Evolutionary conservation across 1,284 basidiomycete genomes (phyloP), one percentile per base, ranked within the genome.

Genomic region (Neotropicomus parvogracilis): DNA sequence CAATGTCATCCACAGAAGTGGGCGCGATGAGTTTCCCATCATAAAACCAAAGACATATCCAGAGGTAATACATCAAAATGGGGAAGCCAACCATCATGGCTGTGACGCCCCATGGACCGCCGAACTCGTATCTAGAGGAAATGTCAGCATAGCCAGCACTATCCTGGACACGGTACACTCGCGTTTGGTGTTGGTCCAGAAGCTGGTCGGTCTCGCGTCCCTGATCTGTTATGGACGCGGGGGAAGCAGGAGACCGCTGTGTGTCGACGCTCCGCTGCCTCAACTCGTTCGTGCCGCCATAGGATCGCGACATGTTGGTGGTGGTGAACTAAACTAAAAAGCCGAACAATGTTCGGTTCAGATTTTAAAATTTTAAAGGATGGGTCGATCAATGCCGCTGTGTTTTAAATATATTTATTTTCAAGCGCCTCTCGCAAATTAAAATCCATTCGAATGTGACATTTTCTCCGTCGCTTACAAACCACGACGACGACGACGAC

Each of bases 21-120:
- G 94, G 94, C 57, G 80, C 71, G n/a, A 90, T 83, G 35, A 97
- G 74, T 59, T 80, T 77, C 45, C 95, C 95, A 57, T 97, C 88
- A 67, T 98, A 95, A 70, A 94, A 97, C 82, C 90, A 94, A 33
- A 98, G 78, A 64, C 97, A 99, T 58, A 94, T 92, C 91, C 93
- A 98, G 57, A 99, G 82, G 73, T 99, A 99, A 72, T 98, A 98
- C 95, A 94, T 92, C 54, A 91, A 77, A 32, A 85, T 69, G 0
- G 95, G 95, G 69, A 99, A 99, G 44, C 89, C 84, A 26, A 86
- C 77, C 89, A 99, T 99, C 76, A 99, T 98, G 26, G 88, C 88
- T 10, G 84, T 71, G 35, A 95, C 92, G 40, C 97, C 95, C 70
- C 78, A 76, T 36, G 95, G 95, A 8, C 95, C 95, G 57, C 95